Base-by-base conservation (phyloP, 2,329 filamentous ascomycete species). In the Talaromyces sp. region DNA sequence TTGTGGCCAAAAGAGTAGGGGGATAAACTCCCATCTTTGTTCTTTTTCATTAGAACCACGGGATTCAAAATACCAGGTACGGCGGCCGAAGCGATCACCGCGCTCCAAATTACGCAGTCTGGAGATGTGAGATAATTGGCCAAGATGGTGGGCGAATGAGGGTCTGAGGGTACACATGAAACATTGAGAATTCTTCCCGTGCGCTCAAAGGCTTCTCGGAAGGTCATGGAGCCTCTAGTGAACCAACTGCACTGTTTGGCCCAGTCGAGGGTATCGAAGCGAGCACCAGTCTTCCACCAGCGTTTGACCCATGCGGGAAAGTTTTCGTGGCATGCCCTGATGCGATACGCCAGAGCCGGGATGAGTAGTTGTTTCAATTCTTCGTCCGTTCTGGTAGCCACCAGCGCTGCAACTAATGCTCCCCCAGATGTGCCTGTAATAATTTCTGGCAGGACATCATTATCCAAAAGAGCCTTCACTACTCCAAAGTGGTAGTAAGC, bases 1-100 rank as follows among this genome's bases (percentile, higher is more conserved):
- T 98, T 98, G 82, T 98, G 93, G 0, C 95, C 95, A 74, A 99
- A 99, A 0, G 92, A 96, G 77, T 97, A 99, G 0, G 95, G 95
- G 0, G 88, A 87, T 3, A 99, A 82, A 2, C 83, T 88, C 1
- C 93, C 93, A 66, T 93, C 86, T 19, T 84, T 83, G 62, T 85
- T 90, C 80, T 96, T 97, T 83, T 88, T 88, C 89, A 97, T 93
- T 82, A 92, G 91, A 8, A 99, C 87, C 1, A 99, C 94, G 0
- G 95, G 95, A 73, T 98, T 98, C 41, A 98, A 82, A 65, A 99
- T 98, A 1, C 95, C 95, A 0, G 95, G 95, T 0, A 99, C 95
- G 4, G 95, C 95, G 3, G 95, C 95, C 6, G 93, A 97, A 0
- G 95, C 95, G 52, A 99, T 81, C 3, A 98, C 93, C 1, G 95